Evolutionary conservation across 805 yeast species (phyloP), one percentile per base, ranked within the genome.

Genomic region (Nakazawaea peltata): DNA sequence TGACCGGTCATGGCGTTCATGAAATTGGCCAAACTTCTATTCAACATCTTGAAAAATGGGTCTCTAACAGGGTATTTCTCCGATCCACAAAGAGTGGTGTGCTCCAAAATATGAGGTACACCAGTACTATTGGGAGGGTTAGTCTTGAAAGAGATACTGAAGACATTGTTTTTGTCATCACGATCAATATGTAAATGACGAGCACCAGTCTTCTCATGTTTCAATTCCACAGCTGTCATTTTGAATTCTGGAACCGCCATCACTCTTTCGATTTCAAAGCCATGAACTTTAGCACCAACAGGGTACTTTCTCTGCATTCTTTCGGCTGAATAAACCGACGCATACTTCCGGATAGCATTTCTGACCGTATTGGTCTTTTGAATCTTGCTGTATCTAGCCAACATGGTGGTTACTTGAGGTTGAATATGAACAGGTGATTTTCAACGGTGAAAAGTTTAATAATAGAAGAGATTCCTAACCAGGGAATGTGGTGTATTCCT

Each of bases 1-100:
- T 83, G 88, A 16, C 95, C 98, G 0, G 98, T 92, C 96, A 92
- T 85, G 7, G 98, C 98, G 54, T 92, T 92, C 98, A 92, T 92
- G 58, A 87, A 92, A 54, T 86, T 92, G 23, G 96, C 78, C 49
- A 92, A 62, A n/a, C 97, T 86, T 44, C 97, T 63, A 55, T 87
- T 90, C 40, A 90, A 66, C 98, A 92, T 92, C 55, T 90, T 90
- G 71, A 92, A 92, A 57, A 92, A 92, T 2, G 98, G 98, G 58
- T 92, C 98, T 45, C 97, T 67, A 1, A 92, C 96, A 2, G 97
- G 97, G 55, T 76, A 92, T 51, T 81, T 82, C 38, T 71, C 66
- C 1, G 97, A 87, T 2, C 98, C 98, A 61, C 98, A 92, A 23
- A 92, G 62, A 1, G 97, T 88, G 5, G 97, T 88, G 57, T 92